phyloP scores from a whole-genome alignment of 352 stramenopile species.

The Pythium utonaiense region DNA sequence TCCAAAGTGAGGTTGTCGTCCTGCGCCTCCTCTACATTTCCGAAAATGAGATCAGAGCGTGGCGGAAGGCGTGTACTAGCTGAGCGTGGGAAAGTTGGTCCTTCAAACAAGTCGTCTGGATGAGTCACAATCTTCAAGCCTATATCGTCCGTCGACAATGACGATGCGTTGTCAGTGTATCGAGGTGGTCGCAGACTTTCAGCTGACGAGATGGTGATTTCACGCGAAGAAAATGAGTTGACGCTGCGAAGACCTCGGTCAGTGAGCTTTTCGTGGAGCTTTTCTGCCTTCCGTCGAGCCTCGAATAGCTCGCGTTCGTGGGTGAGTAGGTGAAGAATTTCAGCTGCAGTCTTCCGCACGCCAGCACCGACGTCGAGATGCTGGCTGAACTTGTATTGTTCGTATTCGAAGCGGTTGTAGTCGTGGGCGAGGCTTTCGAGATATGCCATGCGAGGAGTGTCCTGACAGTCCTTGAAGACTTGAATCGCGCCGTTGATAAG shows the following conservation, averaged over 20 bases:
- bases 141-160: slow-evolving; percentile 31
- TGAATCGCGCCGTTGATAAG: slow-evolving; percentile 69
- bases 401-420: slow-evolving; percentile 74
- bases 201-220: not conserved
- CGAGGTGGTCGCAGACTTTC: slow-evolving; percentile 3
- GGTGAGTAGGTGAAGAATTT: slow-evolving; percentile 44
- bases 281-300: slow-evolving; percentile 40
- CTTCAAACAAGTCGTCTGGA: slow-evolving; percentile 25
- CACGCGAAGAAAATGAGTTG: slow-evolving; percentile 18
- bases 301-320: slow-evolving; percentile 52
- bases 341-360: slow-evolving; percentile 52
- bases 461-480: slow-evolving; percentile 57
- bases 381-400: slow-evolving; percentile 73
- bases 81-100: not conserved
- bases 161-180: slow-evolving; percentile 36
- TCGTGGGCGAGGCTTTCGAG: slow-evolving; percentile 39
- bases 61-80: not conserved
- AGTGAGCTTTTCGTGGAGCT: slow-evolving; percentile 55
- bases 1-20: not conserved
- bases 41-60: not conserved
- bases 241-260: slow-evolving; percentile 38
- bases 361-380: slow-evolving; percentile 62
- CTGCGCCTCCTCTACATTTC: not conserved
- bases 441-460: slow-evolving; percentile 40
- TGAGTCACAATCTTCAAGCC: slow-evolving; percentile 46